Evolutionary conservation across 257 asterid species (phyloP).

Genomic region (Anisodus acutangulus): DNA sequence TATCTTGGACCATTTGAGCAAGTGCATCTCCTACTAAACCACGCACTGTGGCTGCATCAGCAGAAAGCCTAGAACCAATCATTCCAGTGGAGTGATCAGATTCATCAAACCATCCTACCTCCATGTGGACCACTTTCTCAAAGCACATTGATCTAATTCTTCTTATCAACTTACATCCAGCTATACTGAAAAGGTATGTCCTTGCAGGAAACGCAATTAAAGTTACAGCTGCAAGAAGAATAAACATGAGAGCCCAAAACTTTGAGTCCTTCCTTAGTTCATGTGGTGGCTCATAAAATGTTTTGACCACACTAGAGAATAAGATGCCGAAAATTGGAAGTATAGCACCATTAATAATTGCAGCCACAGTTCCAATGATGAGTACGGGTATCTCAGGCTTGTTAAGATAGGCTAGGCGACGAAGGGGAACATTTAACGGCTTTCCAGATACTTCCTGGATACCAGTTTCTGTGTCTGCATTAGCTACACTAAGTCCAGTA

Average conservation of each 20-base stretch:
- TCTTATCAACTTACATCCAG: constrained; percentile 74
- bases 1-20: constrained; percentile 82
- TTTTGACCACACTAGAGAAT: constrained; percentile 59
- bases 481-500: constrained; percentile 49
- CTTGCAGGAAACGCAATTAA: constrained; percentile 75
- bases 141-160: constrained; percentile 80
- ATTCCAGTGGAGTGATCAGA: constrained; percentile 81
- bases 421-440: constrained; percentile 53
- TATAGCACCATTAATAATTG: constrained; percentile 74
- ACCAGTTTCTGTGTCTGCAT: constrained; percentile 36
- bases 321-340: constrained; percentile 72
- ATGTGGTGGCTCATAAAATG: constrained; percentile 66
- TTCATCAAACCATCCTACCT: constrained; percentile 88
- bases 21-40: constrained; percentile 88
- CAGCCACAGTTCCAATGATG: constrained; percentile 57
- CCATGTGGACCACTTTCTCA: constrained; percentile 86
- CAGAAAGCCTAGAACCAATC: constrained; percentile 81
- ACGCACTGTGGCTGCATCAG: constrained; percentile 81
- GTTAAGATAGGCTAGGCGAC: constrained; percentile 68
- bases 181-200: constrained; percentile 76
- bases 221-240: constrained; percentile 65
- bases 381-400: constrained; percentile 74
- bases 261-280: constrained; percentile 59
- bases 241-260: constrained; percentile 82
- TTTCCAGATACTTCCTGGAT: constrained; percentile 43